Evolutionary conservation across 805 yeast genomes (phyloP).

Genomic region (Myxozyma udenii): DNA sequence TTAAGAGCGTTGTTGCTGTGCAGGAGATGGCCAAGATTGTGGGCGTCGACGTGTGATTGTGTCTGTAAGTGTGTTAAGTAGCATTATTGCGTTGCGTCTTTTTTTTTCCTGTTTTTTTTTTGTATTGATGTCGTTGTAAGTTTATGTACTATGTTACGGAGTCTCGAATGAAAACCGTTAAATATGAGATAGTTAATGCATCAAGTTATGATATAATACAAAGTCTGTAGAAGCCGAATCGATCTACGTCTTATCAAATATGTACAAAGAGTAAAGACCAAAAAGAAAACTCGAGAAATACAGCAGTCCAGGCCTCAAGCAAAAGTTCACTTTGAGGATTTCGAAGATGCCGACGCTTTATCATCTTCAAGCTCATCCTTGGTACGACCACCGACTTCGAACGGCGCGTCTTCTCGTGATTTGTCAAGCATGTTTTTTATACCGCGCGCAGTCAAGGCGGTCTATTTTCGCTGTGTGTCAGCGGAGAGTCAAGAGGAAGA

Average conservation of each 20-base stretch:
- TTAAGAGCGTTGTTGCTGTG: conserved; percentile 20
- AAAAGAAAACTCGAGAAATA: no score
- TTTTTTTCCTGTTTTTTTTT: background rate
- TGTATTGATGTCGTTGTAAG: background rate
- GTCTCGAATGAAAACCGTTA: no score
- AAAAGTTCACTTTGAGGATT: no score
- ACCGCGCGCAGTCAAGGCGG: conserved; percentile 64
- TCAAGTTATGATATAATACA: no score
- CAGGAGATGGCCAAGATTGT: conserved; percentile 25
- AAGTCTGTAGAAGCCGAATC: no score
- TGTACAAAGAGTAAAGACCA: no score
- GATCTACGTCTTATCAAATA: no score
- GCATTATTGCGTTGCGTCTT: no score
- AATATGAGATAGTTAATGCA: no score
- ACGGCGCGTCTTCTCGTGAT: conserved; percentile 87
- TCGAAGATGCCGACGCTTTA: background rate
- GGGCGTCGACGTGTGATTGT: conserved; percentile 19
- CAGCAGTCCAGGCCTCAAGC: no score
- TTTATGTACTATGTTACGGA: no score
- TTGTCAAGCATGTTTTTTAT: conserved; percentile 81
- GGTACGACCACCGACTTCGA: conserved; percentile 60
- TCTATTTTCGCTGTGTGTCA: conserved; percentile 32
- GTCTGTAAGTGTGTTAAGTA: background rate
- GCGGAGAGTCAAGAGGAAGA: conserved; percentile 1
- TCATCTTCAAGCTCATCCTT: conserved; percentile 27